These are phyloP conservation scores for Carnegiea gigantea DNA, from an alignment of 179 eudicot genomes.

Conservation along the genomic window DNA sequence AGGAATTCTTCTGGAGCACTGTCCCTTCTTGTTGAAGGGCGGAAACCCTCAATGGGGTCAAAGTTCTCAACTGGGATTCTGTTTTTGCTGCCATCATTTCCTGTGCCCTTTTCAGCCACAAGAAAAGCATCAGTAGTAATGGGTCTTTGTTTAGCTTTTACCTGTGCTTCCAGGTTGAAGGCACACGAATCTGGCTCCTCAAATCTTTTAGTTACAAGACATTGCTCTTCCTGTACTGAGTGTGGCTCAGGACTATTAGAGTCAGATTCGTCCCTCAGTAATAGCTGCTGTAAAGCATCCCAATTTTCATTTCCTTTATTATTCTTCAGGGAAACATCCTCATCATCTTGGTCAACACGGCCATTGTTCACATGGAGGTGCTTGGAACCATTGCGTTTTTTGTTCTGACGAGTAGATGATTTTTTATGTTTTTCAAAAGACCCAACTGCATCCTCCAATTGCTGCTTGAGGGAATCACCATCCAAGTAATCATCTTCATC, in stretches of 20 bases:
- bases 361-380: slow-evolving; percentile 27
- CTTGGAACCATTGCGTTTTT: slow-evolving; percentile 43
- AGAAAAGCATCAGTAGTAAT: slow-evolving; percentile 50
- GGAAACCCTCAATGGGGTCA: slow-evolving; percentile 39
- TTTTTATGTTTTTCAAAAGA: slow-evolving; percentile 51
- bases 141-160: slow-evolving; percentile 32
- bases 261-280: slow-evolving; percentile 56
- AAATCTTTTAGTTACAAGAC: slow-evolving; percentile 26
- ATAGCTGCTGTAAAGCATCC: slow-evolving; percentile 74
- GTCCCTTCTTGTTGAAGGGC: slow-evolving; percentile 36
- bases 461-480: slow-evolving; percentile 54
- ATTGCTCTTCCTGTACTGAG: slow-evolving; percentile 35
- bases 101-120: slow-evolving; percentile 36
- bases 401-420: slow-evolving; percentile 41
- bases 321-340: slow-evolving; percentile 23
- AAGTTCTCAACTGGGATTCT: slow-evolving; percentile 29
- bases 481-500: slow-evolving; percentile 48
- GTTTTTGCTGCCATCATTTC: slow-evolving; percentile 24
- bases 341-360: slow-evolving; percentile 28
- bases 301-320: slow-evolving; percentile 46
- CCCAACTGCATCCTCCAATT: slow-evolving; percentile 67
- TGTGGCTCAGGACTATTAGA: slow-evolving; percentile 29
- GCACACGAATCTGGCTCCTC: slow-evolving; percentile 34
- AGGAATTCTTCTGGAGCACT: slow-evolving; percentile 49
- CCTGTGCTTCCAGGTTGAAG: slow-evolving; percentile 34